Conservation (phyloP, 331 rosid genomes). For the Dryas integrifolia region DNA sequence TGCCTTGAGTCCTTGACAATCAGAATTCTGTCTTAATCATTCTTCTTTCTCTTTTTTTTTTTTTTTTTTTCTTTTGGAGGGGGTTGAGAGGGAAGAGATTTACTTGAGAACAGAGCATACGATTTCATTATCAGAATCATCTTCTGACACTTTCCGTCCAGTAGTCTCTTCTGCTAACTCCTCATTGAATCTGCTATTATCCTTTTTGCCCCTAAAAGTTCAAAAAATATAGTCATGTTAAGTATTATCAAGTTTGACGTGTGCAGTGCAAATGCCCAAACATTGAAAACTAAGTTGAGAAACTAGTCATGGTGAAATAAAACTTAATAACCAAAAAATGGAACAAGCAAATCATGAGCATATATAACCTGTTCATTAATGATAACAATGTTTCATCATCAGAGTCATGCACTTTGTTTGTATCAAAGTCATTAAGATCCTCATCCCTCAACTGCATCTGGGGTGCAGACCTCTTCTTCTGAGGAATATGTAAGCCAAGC, state of each 20-base stretch:
- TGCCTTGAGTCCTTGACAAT: neutral
- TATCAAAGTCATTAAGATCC: conserved; percentile 32
- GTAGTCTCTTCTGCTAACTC: conserved; percentile 24
- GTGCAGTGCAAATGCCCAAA: neutral
- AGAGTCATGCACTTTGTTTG: conserved; percentile 41
- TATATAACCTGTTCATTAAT: conserved; percentile 52
- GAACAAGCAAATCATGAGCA: neutral
- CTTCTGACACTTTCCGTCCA: conserved; percentile 26
- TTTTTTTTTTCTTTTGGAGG: neutral
- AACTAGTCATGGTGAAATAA: conserved; percentile 3
- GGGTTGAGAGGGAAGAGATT: conserved; percentile 25
- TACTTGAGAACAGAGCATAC: conserved; percentile 57
- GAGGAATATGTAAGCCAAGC: conserved; percentile 64
- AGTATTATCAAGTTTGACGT: neutral
- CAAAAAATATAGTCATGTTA: neutral
- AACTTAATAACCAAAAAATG: neutral
- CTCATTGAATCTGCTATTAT: conserved; percentile 20
- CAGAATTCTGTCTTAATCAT: neutral
- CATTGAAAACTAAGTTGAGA: neutral
- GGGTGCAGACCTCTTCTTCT: conserved; percentile 41
- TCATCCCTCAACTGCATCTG: conserved; percentile 32
- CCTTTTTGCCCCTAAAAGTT: conserved; percentile 41
- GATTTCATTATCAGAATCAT: conserved; percentile 48
- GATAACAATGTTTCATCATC: conserved; percentile 72
- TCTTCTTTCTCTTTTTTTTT: neutral